Base-by-base conservation (phyloP, 2,329 filamentous ascomycete species). In the Lanzia echinophila region DNA sequence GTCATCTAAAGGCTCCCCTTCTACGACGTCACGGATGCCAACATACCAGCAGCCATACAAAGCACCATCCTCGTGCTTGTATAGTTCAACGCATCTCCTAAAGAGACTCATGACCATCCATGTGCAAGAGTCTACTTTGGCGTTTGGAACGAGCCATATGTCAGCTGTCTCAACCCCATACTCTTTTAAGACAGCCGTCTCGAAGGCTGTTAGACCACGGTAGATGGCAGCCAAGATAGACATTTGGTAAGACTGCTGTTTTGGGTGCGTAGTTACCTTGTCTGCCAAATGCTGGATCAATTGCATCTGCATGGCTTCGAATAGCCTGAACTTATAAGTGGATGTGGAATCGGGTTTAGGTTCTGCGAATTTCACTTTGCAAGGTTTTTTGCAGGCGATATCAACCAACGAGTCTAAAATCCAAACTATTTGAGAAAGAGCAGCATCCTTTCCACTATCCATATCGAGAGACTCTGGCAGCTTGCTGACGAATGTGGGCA, bases 191-290 rank as follows among this genome's bases (percentile, higher is more conserved):
- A 66, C 19, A 12, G 50, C 56, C 31, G 55, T 22, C 32, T 68
- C 65, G 44, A 66, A 68, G 1, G 58, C 32, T 13, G 53, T 38
- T 6, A 66, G 38, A 22, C 55, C 60, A 19, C 56, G 50, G n/a
- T 52, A 59, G 15, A 66, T 56, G 12, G 62, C 54, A 34, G 59
- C 61, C 20, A 67, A 32, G 34, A 67, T 53, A 3, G 55, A 53
- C 41, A 56, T 57, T 6, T 60, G 52, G 50, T 64, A 67, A 6
- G 49, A 39, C 20, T 55, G 11, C 24, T 66, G 63, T 12, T 52
- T 55, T 13, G 52, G 42, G 19, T 48, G 33, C 15, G 47, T 17
- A 8, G 63, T 38, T 12, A 60, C 11, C 32, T 24, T 13, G 10
- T 56, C 51, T 6, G 52, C 38, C 13, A 65, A 43, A 17, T 59